These are phyloP conservation scores for Pleurotus tuoliensis DNA, from an alignment of 768 basidiomycete genomes.

Conservation along the genomic window DNA sequence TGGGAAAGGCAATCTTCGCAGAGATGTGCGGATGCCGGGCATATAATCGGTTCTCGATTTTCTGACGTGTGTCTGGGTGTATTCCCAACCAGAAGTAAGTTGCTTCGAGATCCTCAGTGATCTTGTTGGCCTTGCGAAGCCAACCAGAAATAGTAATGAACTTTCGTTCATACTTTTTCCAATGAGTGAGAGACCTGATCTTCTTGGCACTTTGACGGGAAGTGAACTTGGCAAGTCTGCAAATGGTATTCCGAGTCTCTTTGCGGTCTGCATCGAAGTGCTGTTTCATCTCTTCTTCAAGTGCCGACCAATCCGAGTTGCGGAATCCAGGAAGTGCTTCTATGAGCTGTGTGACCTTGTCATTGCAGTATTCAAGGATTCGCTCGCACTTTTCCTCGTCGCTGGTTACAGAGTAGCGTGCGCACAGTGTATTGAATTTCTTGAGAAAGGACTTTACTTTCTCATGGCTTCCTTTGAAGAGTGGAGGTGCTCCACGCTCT, in stretches of 20 bases:
- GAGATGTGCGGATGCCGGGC: neutral
- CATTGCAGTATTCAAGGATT: neutral
- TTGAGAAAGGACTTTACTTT: neutral
- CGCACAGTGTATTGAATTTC: neutral
- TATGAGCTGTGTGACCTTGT: neutral
- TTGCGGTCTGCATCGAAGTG: slow-evolving; percentile 1
- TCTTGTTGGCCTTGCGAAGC: slow-evolving; percentile 7
- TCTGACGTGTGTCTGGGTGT: neutral
- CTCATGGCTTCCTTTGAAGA: neutral
- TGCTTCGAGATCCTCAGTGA: slow-evolving; percentile 5
- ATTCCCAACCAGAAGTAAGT: slow-evolving; percentile 13
- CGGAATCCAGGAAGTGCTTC: neutral
- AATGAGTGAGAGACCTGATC: slow-evolving; percentile 5
- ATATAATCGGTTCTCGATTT: neutral
- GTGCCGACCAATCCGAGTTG: neutral
- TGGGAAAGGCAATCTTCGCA: neutral
- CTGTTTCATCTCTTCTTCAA: neutral
- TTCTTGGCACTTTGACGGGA: neutral
- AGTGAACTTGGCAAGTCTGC: neutral
- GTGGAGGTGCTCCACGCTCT: neutral
- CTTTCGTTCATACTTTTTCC: slow-evolving; percentile 8
- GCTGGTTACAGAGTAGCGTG: neutral
- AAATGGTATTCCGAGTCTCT: neutral
- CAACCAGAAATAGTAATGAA: slow-evolving; percentile 12
- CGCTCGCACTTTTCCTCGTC: neutral